Percentiles rank a stretch among this genome's conserved stretches.
phyloP scores from a whole-genome alignment of 371 early-diverging fungal genomes.

The Actinomucor elegans region DNA sequence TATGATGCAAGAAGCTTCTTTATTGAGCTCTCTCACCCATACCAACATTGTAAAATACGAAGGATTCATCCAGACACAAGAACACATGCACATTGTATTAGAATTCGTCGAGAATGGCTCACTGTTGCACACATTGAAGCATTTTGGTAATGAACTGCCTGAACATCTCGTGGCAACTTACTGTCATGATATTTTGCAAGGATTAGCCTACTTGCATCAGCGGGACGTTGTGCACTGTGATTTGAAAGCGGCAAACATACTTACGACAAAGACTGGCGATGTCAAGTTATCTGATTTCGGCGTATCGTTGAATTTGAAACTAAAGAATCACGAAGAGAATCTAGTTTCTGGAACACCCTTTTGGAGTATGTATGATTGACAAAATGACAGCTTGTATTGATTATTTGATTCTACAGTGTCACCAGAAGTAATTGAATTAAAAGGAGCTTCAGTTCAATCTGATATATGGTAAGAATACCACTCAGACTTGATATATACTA shows the following conservation, averaged over 20 bases:
- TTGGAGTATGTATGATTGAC: slow-evolving; percentile 70
- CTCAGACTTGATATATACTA: too few species aligned
- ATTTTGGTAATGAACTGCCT: slow-evolving; percentile 85
- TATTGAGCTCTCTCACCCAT: slow-evolving; percentile 73
- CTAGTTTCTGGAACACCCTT: slow-evolving; percentile 89
- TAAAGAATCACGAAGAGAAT: slow-evolving; percentile 65
- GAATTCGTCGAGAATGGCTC: slow-evolving; percentile 97
- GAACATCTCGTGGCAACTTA: slow-evolving; percentile 91
- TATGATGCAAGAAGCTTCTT: slow-evolving; percentile 62
- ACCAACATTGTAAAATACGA: slow-evolving; percentile 87
- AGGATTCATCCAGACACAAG: slow-evolving; percentile 78
- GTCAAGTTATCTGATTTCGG: slow-evolving; percentile 97
- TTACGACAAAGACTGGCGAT: slow-evolving; percentile 91
- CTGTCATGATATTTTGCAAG: slow-evolving; percentile 86
- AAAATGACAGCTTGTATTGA: not conserved
- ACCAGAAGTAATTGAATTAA: slow-evolving; percentile 90
- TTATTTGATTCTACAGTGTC: slow-evolving; percentile 62
- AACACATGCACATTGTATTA: slow-evolving; percentile 81
- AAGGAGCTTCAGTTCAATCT: slow-evolving; percentile 78
- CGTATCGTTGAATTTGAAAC: slow-evolving; percentile 80
- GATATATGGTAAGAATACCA: slow-evolving; percentile 76
- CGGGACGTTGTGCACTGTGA: slow-evolving; percentile 91
- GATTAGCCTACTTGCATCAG: slow-evolving; percentile 88
- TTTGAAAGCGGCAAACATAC: slow-evolving; percentile 95
- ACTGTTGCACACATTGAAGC: slow-evolving; percentile 81